Evolutionary conservation across 1,139 yeast genomes (phyloP), one percentile per base, ranked within the genome.

Genomic region (Entelexis paramagnoliae): DNA sequence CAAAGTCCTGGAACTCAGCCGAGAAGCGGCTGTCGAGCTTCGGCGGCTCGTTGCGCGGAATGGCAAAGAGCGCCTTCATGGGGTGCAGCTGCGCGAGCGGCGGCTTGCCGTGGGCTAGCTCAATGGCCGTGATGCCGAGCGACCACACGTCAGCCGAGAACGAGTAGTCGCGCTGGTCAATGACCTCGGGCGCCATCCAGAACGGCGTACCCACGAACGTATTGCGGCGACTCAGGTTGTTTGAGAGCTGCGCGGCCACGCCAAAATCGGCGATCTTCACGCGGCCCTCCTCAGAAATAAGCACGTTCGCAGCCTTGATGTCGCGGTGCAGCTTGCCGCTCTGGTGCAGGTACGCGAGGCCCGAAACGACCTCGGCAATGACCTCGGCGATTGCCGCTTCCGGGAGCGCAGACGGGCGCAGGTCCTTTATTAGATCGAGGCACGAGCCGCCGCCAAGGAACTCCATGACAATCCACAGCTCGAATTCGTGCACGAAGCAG

Each of bases 131-230:
- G 57, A 91, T 86, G 0, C 98, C 99, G 52, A 93, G 69, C 0
- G 96, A 87, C 98, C 98, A 93, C 2, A 91, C 79, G 66, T 93
- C 98, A 0, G 98, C 96, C 59, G 84, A 78, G 63, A 76, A 84
- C 58, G 86, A 80, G 65, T 93, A 94, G 11, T 91, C 95, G 46
- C 83, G 83, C 64, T 87, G 95, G 61, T 80, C 70, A 43, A 91
- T 83, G 2, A 91, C 95, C 63, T 93, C 99, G 0, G 98, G 98
- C 0, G 97, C 94, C 98, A 93, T 93, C 93, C 97, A 91, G 65
- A 89, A 91, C 30, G 99, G 98, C 0, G 98, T 91, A 0, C 99
- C 98, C 9, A 91, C 98, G 62, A 94, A 91, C 0, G 98, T 91
- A 61, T 84, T 82, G 58, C 95, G 65, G 52, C 80, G 77, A 48